phyloP scores from a whole-genome alignment of 2,329 filamentous ascomycete genomes.

The Neophaeococcomyces aloes region DNA sequence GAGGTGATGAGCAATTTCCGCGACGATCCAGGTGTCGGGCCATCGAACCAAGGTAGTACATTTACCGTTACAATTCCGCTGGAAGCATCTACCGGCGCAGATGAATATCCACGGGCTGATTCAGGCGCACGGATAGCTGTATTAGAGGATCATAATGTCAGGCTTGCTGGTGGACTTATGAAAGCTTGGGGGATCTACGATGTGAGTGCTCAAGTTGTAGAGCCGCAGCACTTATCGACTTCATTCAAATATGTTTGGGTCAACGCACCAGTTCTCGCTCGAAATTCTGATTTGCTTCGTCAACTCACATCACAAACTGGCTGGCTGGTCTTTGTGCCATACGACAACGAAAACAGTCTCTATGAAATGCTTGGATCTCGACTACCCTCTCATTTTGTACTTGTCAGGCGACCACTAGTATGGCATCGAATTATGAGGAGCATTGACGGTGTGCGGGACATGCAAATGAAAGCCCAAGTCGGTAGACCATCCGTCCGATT shows the following conservation, averaged over 20 bases:
- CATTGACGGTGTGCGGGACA: constrained; percentile 14
- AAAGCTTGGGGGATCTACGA: constrained; percentile 22
- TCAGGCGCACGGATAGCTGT: constrained; percentile 13
- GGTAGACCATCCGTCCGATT: constrained; percentile 21
- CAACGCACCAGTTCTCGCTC: constrained; percentile 18
- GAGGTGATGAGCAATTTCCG: constrained; percentile 23
- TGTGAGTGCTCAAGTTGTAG: constrained; percentile 16
- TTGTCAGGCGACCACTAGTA: constrained; percentile 22
- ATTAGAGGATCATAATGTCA: constrained; percentile 12
- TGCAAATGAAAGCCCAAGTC: constrained; percentile 8
- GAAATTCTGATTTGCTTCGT: constrained; percentile 15
- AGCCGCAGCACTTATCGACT: constrained; percentile 15
- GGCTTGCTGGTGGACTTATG: constrained; percentile 19
- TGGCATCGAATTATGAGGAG: constrained; percentile 23
- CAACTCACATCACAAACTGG: constrained; percentile 16
- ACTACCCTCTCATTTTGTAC: constrained; percentile 20
- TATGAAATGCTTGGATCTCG: constrained; percentile 17
- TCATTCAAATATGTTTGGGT: constrained; percentile 24
- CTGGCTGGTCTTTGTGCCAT: constrained; percentile 23
- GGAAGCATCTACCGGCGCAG: not conserved
- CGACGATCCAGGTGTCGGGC: constrained; percentile 12
- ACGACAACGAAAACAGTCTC: constrained; percentile 20
- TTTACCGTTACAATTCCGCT: constrained; percentile 17
- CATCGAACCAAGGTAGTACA: constrained; percentile 16
- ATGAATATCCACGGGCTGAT: not conserved